Conservation (phyloP, 805 yeast species). For the Candida tammaniensis region DNA sequence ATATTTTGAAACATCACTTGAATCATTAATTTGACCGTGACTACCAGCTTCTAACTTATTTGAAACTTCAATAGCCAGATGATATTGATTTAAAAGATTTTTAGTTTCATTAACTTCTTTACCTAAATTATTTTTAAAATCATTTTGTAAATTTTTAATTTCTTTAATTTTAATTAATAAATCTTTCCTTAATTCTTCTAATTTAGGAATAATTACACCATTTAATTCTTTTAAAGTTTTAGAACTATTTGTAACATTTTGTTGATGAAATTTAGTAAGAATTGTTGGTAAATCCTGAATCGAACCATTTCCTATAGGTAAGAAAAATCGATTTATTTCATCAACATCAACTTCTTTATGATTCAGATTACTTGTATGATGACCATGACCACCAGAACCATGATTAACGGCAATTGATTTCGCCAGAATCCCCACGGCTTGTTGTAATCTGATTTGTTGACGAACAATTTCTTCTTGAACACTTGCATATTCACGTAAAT, state of each 20-base stretch:
- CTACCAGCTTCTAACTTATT: conserved; percentile 35
- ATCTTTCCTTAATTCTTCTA: conserved; percentile 64
- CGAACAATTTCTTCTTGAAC: conserved; percentile 88
- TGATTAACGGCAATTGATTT: conserved; percentile 13
- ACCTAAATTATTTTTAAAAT: conserved; percentile 73
- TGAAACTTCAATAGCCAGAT: conserved; percentile 64
- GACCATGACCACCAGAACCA: conserved; percentile 14
- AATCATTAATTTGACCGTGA: conserved; percentile 9
- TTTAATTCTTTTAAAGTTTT: conserved; percentile 51
- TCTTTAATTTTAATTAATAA: conserved; percentile 81
- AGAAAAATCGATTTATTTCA: conserved; percentile 52
- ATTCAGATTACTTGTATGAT: conserved; percentile 6
- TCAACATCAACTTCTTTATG: conserved; percentile 24
- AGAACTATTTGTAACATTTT: conserved; percentile 31
- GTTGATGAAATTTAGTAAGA: conserved; percentile 49
- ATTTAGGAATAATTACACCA: conserved; percentile 48
- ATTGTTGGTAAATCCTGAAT: conserved; percentile 79
- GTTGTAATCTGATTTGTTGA: conserved; percentile 76
- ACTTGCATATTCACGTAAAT: conserved; percentile 74
- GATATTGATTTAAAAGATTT: conserved; percentile 44
- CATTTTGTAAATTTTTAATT: conserved; percentile 76
- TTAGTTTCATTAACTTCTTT: conserved; percentile 51
- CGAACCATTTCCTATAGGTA: conserved; percentile 70
- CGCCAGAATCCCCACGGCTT: conserved; percentile 52
- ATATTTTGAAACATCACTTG: conserved; percentile 38